Evolutionary conservation across 2,329 filamentous ascomycete species (phyloP).

Genomic region (Hysterium pulicare): DNA sequence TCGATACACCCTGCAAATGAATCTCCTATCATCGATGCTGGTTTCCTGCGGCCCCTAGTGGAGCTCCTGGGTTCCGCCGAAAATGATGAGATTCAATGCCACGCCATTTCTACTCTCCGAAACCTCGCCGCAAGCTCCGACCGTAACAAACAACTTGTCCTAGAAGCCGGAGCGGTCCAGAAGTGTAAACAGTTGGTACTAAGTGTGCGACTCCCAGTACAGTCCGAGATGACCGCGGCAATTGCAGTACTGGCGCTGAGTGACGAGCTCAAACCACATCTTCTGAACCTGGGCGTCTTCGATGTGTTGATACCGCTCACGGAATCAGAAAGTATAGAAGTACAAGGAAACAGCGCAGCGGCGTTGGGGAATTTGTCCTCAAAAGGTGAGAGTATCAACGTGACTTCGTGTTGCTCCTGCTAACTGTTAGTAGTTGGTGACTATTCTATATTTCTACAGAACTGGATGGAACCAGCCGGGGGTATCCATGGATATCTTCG

Average conservation of each 20-base stretch:
- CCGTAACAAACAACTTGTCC: constrained; percentile 94
- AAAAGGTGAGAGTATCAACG: constrained; percentile 64
- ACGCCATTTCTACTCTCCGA: constrained; percentile 92
- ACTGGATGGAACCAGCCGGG: constrained; percentile 88
- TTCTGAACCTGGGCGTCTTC: constrained; percentile 89
- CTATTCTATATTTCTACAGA: constrained; percentile 91
- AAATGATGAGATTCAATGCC: constrained; percentile 98
- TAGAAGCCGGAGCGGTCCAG: constrained; percentile 93
- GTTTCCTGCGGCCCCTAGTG: constrained; percentile 89
- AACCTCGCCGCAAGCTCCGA: constrained; percentile 97
- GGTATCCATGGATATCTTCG: constrained; percentile 94
- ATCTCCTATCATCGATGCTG: constrained; percentile 96
- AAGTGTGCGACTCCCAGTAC: constrained; percentile 87
- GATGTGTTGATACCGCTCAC: constrained; percentile 95
- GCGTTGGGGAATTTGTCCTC: constrained; percentile 94
- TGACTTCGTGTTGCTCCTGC: constrained; percentile 5
- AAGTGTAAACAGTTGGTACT: constrained; percentile 98
- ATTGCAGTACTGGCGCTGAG: constrained; percentile 94
- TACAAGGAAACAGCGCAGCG: constrained; percentile 96
- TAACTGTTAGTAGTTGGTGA: constrained; percentile 69
- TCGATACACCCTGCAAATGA: constrained; percentile 98
- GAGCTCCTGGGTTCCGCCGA: constrained; percentile 92
- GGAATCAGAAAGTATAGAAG: constrained; percentile 92
- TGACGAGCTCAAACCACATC: constrained; percentile 88
- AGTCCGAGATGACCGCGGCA: constrained; percentile 99